These are phyloP conservation scores for Stagonosporopsis chrysanthemi DNA, from an alignment of 2,329 filamentous ascomycete genomes.

Conservation along the genomic window DNA sequence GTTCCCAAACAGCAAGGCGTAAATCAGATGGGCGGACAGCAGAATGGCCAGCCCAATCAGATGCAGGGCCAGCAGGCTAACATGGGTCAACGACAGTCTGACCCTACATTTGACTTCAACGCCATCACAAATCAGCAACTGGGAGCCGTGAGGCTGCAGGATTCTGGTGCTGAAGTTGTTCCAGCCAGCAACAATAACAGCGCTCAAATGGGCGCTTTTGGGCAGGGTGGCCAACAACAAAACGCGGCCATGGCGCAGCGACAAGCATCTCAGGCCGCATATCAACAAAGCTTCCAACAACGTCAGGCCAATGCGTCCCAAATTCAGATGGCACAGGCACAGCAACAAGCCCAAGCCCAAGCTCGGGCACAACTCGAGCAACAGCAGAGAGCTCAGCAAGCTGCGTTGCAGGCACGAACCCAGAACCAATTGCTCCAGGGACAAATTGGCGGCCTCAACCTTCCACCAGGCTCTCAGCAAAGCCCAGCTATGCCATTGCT, in stretches of 20 bases:
- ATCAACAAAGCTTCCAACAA: conserved; percentile 46
- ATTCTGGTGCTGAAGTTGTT: conserved; percentile 69
- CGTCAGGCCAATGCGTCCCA: conserved; percentile 43
- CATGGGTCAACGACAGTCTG: conserved; percentile 39
- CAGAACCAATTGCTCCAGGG: conserved; percentile 41
- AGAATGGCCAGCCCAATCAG: conserved; percentile 34
- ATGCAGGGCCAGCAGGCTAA: conserved; percentile 40
- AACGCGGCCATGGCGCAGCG: conserved; percentile 40
- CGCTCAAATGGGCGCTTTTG: conserved; percentile 47
- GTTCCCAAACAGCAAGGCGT: conserved; percentile 19
- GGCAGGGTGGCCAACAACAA: conserved; percentile 37
- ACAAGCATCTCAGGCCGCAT: conserved; percentile 34
- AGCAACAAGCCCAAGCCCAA: conserved; percentile 29
- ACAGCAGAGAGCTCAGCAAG: conserved; percentile 48
- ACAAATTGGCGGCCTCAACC: conserved; percentile 54
- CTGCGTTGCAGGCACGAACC: conserved; percentile 37
- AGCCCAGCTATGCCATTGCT: conserved; percentile 60
- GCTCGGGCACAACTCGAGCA: conserved; percentile 39
- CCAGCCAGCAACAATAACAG: conserved; percentile 66
- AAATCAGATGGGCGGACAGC: conserved; percentile 40
- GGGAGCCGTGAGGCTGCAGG: conserved; percentile 67
- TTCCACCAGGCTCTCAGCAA: conserved; percentile 50
- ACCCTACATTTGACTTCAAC: conserved; percentile 57
- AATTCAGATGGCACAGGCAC: conserved; percentile 31
- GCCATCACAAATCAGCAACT: conserved; percentile 67